Percentiles rank a stretch among this genome's conserved stretches.
phyloP scores from a whole-genome alignment of 2,329 filamentous ascomycete genomes.

The Aspergillus sp. region DNA sequence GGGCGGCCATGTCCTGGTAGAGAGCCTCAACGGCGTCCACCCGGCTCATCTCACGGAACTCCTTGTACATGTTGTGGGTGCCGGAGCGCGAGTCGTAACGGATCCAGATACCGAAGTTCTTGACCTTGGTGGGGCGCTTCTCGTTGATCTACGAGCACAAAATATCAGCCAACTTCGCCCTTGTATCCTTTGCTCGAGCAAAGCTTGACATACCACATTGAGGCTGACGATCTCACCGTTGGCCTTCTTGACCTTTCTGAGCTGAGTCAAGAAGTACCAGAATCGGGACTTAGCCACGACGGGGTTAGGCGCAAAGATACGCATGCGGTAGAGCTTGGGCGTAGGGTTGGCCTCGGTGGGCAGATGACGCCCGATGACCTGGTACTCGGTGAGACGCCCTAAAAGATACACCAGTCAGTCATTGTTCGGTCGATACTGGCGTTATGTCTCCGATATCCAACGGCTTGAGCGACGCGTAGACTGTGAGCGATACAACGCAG shows the following conservation, averaged over 20 bases:
- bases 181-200: neutral
- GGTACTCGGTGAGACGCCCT: slow-evolving; percentile 99
- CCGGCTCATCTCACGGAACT: slow-evolving; percentile 98
- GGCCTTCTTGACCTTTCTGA: slow-evolving; percentile 99
- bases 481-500: slow-evolving; percentile 11
- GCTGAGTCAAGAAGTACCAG: slow-evolving; percentile 99
- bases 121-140: slow-evolving; percentile 99
- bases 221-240: slow-evolving; percentile 98
- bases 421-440: slow-evolving; percentile 9
- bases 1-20: slow-evolving; percentile 99
- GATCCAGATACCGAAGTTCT: slow-evolving; percentile 99
- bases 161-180: slow-evolving; percentile 10
- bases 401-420: slow-evolving; percentile 30
- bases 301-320: slow-evolving; percentile 96
- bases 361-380: slow-evolving; percentile 99
- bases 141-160: slow-evolving; percentile 65
- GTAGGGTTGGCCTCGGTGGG: slow-evolving; percentile 94
- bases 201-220: slow-evolving; percentile 67
- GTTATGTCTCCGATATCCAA: slow-evolving; percentile 2
- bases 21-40: slow-evolving; percentile 91
- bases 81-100: slow-evolving; percentile 99
- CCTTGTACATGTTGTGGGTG: slow-evolving; percentile 99
- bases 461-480: slow-evolving; percentile 7
- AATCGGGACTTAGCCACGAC: slow-evolving; percentile 99
- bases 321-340: slow-evolving; percentile 99